phyloP scores from a whole-genome alignment of 176 grass and related monocot genomes.

The Luzula sylvatica region DNA sequence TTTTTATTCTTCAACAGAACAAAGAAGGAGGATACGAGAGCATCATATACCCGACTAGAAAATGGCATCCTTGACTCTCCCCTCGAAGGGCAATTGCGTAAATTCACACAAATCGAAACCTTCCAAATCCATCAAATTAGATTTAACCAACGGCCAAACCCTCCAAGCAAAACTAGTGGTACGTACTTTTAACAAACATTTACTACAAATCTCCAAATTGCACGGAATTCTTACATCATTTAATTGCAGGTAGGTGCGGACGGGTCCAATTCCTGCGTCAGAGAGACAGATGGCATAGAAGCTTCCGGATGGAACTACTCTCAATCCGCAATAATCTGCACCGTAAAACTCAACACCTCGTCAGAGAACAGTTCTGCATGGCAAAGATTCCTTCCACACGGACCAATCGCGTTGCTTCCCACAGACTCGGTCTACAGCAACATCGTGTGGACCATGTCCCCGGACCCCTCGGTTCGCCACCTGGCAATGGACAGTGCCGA shows the following conservation, averaged over 20 bases:
- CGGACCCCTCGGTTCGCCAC: too few species aligned
- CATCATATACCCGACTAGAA: conserved; percentile 57
- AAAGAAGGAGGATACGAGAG: conserved; percentile 41
- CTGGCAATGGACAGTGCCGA: too few species aligned
- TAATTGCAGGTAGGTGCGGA: conserved; percentile 70
- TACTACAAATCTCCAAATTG: too few species aligned
- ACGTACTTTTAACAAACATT: too few species aligned
- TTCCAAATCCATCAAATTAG: too few species aligned
- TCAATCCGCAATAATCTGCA: conserved; percentile 81
- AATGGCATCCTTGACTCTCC: conserved; percentile 53
- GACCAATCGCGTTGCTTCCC: too few species aligned
- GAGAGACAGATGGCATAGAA: conserved; percentile 62
- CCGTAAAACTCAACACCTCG: conserved; percentile 69
- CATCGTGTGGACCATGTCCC: too few species aligned
- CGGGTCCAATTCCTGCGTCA: conserved; percentile 75
- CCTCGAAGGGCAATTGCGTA: conserved; percentile 29
- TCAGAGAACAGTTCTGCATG: conserved; percentile 58
- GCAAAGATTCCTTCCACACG: conserved; percentile 92
- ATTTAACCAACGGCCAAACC: conserved; percentile 58
- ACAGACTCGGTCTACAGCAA: too few species aligned
- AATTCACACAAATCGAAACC: too few species aligned
- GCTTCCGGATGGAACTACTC: conserved; percentile 80
- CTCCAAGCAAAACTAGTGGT: conserved; percentile 90
- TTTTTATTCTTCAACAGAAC: conserved; percentile 27
- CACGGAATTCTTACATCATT: neutral